Evolutionary conservation across 352 stramenopile species (phyloP).

Genomic region (Phytopythium kandeliae): DNA sequence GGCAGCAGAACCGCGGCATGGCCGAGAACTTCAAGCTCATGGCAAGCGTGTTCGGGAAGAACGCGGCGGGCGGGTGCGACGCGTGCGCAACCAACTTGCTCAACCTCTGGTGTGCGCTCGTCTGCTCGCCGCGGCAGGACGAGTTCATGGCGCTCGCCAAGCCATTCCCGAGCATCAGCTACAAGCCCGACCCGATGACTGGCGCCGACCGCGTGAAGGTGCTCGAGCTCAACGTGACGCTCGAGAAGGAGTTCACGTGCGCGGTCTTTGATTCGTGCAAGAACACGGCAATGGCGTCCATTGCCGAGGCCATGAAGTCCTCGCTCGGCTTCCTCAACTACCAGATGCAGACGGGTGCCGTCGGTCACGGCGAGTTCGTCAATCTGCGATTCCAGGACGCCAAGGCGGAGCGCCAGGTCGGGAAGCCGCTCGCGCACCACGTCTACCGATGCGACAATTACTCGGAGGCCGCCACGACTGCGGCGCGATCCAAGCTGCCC

Average conservation of each 20-base stretch:
- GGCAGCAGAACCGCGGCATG: constrained; percentile 88
- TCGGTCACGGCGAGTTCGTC: constrained; percentile 87
- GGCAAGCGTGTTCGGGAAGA: constrained; percentile 59
- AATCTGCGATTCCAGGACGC: constrained; percentile 58
- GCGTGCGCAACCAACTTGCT: constrained; percentile 82
- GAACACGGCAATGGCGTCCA: constrained; percentile 74
- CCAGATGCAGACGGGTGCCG: constrained; percentile 82
- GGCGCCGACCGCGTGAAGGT: constrained; percentile 71
- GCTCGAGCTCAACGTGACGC: constrained; percentile 67
- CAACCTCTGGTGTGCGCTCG: constrained; percentile 80
- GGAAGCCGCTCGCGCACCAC: constrained; percentile 39
- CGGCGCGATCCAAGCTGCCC: constrained; percentile 30
- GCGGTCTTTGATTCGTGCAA: constrained; percentile 82
- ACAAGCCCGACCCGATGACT: constrained; percentile 71
- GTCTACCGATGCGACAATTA: constrained; percentile 78
- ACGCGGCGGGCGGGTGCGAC: constrained; percentile 67
- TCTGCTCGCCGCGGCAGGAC: constrained; percentile 74
- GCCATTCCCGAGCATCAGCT: constrained; percentile 59
- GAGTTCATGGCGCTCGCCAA: constrained; percentile 71
- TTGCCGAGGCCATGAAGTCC: constrained; percentile 70
- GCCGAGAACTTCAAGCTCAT: constrained; percentile 84
- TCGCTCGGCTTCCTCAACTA: constrained; percentile 87
- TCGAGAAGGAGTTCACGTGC: constrained; percentile 72
- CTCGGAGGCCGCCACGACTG: constrained; percentile 35
- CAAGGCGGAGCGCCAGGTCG: constrained; percentile 10